A percentile compares a stretch with the other conserved stretches of the same genome.
These are phyloP conservation scores for Aspergillus fischeri DNA, from an alignment of 2,329 filamentous ascomycete species.

Conservation along the genomic window DNA sequence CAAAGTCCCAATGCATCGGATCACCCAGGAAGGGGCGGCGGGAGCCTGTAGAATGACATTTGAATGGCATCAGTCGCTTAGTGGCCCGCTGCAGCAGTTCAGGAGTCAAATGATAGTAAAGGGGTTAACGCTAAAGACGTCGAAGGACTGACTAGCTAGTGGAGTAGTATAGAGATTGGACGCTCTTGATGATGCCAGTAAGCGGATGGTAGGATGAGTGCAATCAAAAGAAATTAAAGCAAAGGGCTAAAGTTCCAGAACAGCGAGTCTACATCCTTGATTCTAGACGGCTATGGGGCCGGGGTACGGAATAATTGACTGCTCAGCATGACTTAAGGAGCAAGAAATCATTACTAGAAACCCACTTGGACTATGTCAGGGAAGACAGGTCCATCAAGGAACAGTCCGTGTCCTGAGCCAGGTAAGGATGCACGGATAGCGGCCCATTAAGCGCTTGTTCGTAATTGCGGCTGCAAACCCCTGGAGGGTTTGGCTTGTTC, in stretches of 20 bases:
- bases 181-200: not conserved
- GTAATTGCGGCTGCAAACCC: constrained; percentile 16
- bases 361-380: not conserved
- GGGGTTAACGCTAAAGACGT: constrained; percentile 19
- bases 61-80: constrained; percentile 10
- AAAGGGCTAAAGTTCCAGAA: constrained; percentile 6
- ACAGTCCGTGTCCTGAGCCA: not conserved
- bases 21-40: constrained; percentile 14
- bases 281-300: constrained; percentile 2
- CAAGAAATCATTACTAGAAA: not conserved
- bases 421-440: not conserved
- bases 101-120: constrained; percentile 15
- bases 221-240: not conserved
- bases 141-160: constrained; percentile 8
- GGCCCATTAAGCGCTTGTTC: constrained; percentile 15
- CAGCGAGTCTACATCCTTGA: not conserved
- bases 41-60: constrained; percentile 13
- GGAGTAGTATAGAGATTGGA: not conserved
- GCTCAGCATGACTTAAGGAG: not conserved
- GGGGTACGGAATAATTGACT: not conserved
- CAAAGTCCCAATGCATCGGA: constrained; percentile 20
- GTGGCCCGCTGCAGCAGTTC: constrained; percentile 8
- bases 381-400: not conserved
- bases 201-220: not conserved
- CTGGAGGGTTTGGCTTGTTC: constrained; percentile 7